A percentile compares a stretch with the other conserved stretches of the same genome.
phyloP scores from a whole-genome alignment of 345 rosid species.

The Ceriops zippeliana region DNA sequence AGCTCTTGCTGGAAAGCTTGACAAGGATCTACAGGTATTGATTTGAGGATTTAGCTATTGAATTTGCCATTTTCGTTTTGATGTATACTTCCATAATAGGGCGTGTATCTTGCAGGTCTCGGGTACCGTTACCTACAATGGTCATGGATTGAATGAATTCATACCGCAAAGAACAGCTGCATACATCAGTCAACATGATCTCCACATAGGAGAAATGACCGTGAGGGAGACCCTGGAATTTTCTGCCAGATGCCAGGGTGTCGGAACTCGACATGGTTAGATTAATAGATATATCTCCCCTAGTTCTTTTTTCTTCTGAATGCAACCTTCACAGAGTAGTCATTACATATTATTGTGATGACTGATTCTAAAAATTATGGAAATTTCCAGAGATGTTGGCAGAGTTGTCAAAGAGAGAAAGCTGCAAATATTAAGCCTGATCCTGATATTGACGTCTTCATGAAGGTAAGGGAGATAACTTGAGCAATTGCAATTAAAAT shows the following conservation, averaged over 20 bases:
- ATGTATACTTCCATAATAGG: too few species aligned
- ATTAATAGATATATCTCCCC: neutral
- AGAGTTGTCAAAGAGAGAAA: conserved; percentile 73
- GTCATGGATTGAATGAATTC: conserved; percentile 50
- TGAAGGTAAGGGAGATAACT: conserved; percentile 48
- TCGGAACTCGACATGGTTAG: conserved; percentile 66
- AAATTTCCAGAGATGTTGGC: conserved; percentile 49
- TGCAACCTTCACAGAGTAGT: neutral
- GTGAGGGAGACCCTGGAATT: conserved; percentile 75
- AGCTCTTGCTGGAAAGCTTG: conserved; percentile 82
- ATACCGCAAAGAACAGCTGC: conserved; percentile 67
- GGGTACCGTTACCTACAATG: conserved; percentile 66
- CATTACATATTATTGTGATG: neutral
- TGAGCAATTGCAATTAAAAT: too few species aligned
- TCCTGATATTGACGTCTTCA: conserved; percentile 71
- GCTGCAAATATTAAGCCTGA: conserved; percentile 77
- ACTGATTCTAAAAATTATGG: neutral
- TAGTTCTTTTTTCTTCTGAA: neutral
- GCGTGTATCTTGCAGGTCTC: conserved; percentile 35
- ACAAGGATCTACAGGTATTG: conserved; percentile 46
- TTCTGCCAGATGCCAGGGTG: conserved; percentile 62
- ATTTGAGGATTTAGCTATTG: neutral
- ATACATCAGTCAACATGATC: conserved; percentile 66
- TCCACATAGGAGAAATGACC: conserved; percentile 58
- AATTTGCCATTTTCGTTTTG: neutral